These are phyloP conservation scores for Sordariomycetes sp. DNA, from an alignment of 2,329 filamentous ascomycete species.

Conservation along the genomic window DNA sequence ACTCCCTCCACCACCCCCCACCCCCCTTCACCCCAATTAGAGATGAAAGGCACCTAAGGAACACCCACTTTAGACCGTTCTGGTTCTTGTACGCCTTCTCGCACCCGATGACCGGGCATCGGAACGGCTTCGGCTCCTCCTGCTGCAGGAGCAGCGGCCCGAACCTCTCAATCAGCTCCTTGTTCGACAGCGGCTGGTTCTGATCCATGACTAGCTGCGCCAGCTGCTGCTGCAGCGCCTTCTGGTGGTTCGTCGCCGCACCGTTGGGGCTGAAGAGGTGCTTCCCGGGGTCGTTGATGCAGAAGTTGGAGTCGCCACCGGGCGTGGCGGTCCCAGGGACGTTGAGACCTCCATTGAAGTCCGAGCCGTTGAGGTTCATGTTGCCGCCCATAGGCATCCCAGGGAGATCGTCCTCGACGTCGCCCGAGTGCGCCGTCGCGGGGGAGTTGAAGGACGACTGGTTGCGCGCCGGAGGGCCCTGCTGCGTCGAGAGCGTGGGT, in stretches of 20 bases:
- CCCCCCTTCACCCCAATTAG: no score
- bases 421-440: conserved; percentile 28
- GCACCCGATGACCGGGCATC: conserved; percentile 94
- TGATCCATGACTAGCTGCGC: conserved; percentile 64
- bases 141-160: conserved; percentile 48
- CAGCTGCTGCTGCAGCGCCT: conserved; percentile 52
- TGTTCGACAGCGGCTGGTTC: conserved; percentile 56
- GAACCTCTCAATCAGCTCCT: conserved; percentile 39
- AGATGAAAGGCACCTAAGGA: no score
- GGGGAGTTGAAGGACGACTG: background rate
- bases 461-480: conserved; percentile 22
- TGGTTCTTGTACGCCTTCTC: conserved; percentile 99
- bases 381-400: conserved; percentile 50
- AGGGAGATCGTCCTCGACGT: conserved; percentile 63
- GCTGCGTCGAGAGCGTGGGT: conserved; percentile 73
- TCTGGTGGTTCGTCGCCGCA: conserved; percentile 46
- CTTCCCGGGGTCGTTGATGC: conserved; percentile 91
- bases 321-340: conserved; percentile 23
- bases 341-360: conserved; percentile 31
- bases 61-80: conserved; percentile 81
- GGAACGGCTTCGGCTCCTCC: conserved; percentile 95
- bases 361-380: conserved; percentile 38
- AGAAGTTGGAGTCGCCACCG: conserved; percentile 30
- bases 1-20: no score
- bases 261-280: conserved; percentile 79